Evolutionary conservation across 805 yeast species (phyloP).

Genomic region (Candida tibetensis): DNA sequence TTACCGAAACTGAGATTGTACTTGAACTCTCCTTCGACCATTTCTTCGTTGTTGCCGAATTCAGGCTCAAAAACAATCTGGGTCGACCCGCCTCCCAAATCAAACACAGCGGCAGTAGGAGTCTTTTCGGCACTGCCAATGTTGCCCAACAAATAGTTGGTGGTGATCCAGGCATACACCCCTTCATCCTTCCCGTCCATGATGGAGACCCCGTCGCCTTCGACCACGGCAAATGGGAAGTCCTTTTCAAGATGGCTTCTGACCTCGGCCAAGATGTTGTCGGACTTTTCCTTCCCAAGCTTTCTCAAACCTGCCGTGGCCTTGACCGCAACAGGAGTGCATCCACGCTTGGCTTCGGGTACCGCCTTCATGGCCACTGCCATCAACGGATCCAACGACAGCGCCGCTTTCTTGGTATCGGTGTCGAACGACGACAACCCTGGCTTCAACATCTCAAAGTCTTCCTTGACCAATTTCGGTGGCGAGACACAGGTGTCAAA

Average conservation of each 20-base stretch:
- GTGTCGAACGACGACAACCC: constrained; percentile 85
- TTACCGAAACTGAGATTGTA: constrained; percentile 79
- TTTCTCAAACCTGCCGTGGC: constrained; percentile 97
- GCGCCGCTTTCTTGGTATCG: constrained; percentile 82
- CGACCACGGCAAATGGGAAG: constrained; percentile 91
- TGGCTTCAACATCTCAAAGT: constrained; percentile 85
- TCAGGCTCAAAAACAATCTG: constrained; percentile 97
- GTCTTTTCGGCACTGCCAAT: constrained; percentile 74
- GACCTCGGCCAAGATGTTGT: constrained; percentile 72
- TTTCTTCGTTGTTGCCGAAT: constrained; percentile 52
- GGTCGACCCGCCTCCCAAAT: constrained; percentile 97
- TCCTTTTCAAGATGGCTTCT: constrained; percentile 68
- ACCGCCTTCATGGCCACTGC: constrained; percentile 71
- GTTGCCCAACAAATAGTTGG: constrained; percentile 89
- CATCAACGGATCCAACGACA: constrained; percentile 80
- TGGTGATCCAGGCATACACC: constrained; percentile 97
- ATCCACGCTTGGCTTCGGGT: constrained; percentile 67
- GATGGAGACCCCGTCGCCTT: constrained; percentile 80
- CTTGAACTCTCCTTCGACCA: constrained; percentile 88
- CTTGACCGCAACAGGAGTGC: constrained; percentile 94
- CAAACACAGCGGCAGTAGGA: constrained; percentile 96
- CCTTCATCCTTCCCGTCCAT: constrained; percentile 98
- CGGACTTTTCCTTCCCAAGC: constrained; percentile 73
- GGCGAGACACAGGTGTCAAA: constrained; percentile 85
- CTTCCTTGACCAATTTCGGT: constrained; percentile 76